Evolutionary conservation across 768 basidiomycete genomes (phyloP).

Genomic region (Pisolithus sp.): DNA sequence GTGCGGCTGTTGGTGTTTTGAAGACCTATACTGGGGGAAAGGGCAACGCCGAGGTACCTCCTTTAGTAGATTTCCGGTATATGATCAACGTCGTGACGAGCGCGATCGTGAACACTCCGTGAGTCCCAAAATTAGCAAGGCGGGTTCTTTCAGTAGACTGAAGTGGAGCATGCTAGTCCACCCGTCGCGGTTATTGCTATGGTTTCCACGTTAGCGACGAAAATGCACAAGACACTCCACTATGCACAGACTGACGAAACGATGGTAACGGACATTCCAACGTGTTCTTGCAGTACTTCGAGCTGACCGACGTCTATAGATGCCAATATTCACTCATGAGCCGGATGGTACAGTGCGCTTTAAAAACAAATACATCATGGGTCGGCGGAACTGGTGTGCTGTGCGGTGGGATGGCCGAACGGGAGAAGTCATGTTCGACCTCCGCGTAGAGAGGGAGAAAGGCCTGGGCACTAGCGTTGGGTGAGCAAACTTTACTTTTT

Average conservation of each 20-base stretch:
- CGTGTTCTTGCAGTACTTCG: neutral
- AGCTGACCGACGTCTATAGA: constrained; percentile 32
- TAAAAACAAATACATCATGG: constrained; percentile 81
- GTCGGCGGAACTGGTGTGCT: constrained; percentile 81
- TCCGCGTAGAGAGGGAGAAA: constrained; percentile 81
- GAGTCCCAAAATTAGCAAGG: constrained; percentile 22
- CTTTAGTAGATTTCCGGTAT: constrained; percentile 67
- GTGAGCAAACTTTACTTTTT: constrained; percentile 35
- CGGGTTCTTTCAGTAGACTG: neutral
- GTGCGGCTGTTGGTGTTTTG: constrained; percentile 74
- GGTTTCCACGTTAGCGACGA: constrained; percentile 74
- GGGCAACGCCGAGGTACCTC: constrained; percentile 41
- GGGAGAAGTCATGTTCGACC: constrained; percentile 71
- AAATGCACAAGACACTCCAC: constrained; percentile 84
- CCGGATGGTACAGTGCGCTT: constrained; percentile 62
- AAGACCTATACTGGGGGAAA: constrained; percentile 55
- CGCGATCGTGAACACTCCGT: constrained; percentile 97
- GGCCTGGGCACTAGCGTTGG: constrained; percentile 77
- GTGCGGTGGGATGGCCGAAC: constrained; percentile 51
- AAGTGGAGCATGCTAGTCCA: constrained; percentile 31
- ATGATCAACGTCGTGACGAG: constrained; percentile 89
- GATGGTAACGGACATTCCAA: constrained; percentile 48
- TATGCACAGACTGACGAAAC: constrained; percentile 76
- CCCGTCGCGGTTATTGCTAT: constrained; percentile 68
- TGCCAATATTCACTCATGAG: constrained; percentile 72